Conservation (phyloP, 2,329 filamentous ascomycete genomes). For the Sporothrix sp. region DNA sequence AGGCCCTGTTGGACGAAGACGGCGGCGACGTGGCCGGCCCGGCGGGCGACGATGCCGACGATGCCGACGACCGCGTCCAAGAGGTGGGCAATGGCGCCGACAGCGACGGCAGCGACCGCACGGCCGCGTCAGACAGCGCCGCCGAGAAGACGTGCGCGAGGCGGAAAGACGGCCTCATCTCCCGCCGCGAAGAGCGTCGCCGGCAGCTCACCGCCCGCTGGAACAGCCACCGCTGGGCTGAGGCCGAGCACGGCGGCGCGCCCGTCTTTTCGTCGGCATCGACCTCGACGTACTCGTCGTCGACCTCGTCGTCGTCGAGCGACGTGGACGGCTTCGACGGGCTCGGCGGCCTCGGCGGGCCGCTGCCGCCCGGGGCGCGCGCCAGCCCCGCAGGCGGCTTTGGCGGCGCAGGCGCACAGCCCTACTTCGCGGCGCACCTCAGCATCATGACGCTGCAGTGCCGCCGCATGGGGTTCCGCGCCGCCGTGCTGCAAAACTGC, state of each 20-base stretch:
- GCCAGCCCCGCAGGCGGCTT: not conserved
- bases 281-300: not conserved
- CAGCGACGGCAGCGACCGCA: not conserved
- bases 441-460: slow-evolving; percentile 16
- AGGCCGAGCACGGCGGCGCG: not conserved
- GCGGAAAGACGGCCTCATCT: not conserved
- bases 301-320: not conserved
- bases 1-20: slow-evolving; percentile 4
- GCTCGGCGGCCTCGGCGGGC: not conserved
- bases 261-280: not conserved
- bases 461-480: slow-evolving; percentile 23
- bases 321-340: not conserved
- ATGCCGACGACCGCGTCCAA: slow-evolving; percentile 2
- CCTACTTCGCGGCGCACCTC: not conserved
- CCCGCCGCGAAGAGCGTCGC: slow-evolving; percentile 1
- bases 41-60: not conserved
- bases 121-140: not conserved
- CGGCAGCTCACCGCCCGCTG: not conserved
- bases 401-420: not conserved
- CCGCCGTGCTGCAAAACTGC: slow-evolving; percentile 28
- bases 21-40: not conserved
- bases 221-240: not conserved
- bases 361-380: too few species aligned
- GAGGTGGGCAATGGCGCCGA: not conserved
- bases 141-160: not conserved